Evolutionary conservation across 78 protist genomes (phyloP).

Genomic region (Dictyostelium intermedium): DNA sequence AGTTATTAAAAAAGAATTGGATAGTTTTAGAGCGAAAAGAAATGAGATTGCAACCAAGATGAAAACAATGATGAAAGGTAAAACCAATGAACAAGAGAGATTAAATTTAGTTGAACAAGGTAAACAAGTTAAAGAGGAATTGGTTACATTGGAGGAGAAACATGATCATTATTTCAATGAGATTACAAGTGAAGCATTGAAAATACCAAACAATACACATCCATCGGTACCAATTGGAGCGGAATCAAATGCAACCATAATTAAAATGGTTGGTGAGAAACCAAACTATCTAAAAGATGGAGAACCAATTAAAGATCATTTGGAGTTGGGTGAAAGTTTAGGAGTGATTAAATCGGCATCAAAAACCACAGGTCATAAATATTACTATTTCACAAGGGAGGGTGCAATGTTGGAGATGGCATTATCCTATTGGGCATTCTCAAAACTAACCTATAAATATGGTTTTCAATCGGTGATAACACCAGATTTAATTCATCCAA

Average conservation of each 20-base stretch:
- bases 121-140: slow-evolving; percentile 1
- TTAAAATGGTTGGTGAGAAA: slow-evolving; percentile 19
- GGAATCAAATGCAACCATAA: slow-evolving; percentile 9
- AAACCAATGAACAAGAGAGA: background rate
- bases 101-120: slow-evolving; percentile 30
- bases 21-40: slow-evolving; percentile 12
- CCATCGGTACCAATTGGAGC: slow-evolving; percentile 44
- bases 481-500: slow-evolving; percentile 80
- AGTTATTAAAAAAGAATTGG: slow-evolving; percentile 26
- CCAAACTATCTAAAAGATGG: background rate
- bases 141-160: background rate
- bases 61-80: background rate
- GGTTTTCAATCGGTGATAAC: slow-evolving; percentile 70
- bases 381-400: slow-evolving; percentile 47
- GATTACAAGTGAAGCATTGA: slow-evolving; percentile 31
- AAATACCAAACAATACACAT: slow-evolving; percentile 76
- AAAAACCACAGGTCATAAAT: slow-evolving; percentile 60
- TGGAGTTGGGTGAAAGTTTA: slow-evolving; percentile 49
- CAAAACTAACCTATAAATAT: background rate
- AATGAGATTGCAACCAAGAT: slow-evolving; percentile 25
- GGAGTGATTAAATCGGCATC: slow-evolving; percentile 11
- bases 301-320: slow-evolving; percentile 11
- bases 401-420: slow-evolving; percentile 85
- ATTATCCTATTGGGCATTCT: slow-evolving; percentile 68
- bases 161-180: slow-evolving; percentile 4